These are phyloP conservation scores for Podosphaera xanthii DNA, from an alignment of 2,329 filamentous ascomycete genomes.

Conservation along the genomic window DNA sequence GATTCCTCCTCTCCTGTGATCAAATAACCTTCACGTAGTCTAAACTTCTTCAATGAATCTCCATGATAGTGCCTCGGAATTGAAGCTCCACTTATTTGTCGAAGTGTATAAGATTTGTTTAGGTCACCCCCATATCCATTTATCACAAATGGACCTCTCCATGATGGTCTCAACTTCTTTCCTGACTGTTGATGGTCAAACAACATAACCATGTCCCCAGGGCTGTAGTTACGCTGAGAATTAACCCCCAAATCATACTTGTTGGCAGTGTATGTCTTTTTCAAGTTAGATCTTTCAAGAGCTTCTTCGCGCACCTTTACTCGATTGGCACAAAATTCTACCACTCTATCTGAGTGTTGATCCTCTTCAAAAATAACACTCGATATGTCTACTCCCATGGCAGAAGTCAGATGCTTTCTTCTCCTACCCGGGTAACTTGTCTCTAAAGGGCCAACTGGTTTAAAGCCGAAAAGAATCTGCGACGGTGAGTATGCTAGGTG, in stretches of 20 bases:
- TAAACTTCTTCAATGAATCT: background rate
- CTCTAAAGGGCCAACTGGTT: background rate
- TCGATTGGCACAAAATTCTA: background rate
- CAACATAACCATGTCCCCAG: background rate
- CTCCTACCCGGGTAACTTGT: background rate
- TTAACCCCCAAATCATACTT: background rate
- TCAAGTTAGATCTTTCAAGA: background rate
- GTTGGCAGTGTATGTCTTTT: background rate
- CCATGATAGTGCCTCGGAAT: background rate
- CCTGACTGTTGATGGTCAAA: background rate
- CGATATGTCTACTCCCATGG: background rate
- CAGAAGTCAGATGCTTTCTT: background rate
- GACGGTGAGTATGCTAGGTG: background rate
- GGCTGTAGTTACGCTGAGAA: background rate
- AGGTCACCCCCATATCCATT: background rate
- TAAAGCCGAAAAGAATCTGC: background rate
- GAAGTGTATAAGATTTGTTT: background rate
- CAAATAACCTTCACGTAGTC: background rate
- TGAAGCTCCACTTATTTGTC: background rate
- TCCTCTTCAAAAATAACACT: background rate
- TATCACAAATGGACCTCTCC: conserved; percentile 1
- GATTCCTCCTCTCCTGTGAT: background rate
- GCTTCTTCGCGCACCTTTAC: background rate
- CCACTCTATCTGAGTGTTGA: background rate
- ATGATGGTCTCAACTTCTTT: background rate